Percentiles rank a stretch among this genome's conserved stretches.
Evolutionary conservation across 352 stramenopile species (phyloP).

Genomic region (Salisapilia sapeloensis): DNA sequence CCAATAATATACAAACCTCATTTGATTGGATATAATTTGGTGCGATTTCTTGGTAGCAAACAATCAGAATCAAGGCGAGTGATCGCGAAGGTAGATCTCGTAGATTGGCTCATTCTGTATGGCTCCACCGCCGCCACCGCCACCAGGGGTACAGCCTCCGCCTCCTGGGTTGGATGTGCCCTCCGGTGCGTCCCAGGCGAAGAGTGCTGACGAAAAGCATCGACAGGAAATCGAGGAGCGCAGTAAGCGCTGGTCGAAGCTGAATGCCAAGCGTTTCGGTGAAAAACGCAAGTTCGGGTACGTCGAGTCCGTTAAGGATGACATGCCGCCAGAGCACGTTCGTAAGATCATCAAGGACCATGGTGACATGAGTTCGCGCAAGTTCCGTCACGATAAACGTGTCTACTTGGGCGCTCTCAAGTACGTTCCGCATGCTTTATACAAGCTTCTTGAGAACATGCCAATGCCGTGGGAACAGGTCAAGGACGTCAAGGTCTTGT

Average conservation of each 20-base stretch:
- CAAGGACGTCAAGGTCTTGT: conserved; percentile 97
- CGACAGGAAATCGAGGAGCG: conserved; percentile 60
- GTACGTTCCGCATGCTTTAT: conserved; percentile 98
- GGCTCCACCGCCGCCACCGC: background rate
- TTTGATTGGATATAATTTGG: no score
- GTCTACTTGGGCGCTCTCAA: conserved; percentile 99
- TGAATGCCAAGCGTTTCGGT: conserved; percentile 90
- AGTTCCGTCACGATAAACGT: conserved; percentile 97
- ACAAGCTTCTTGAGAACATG: conserved; percentile 99
- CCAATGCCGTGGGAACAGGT: conserved; percentile 99
- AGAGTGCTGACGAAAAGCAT: conserved; percentile 25
- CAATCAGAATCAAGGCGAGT: no score
- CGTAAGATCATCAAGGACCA: conserved; percentile 99
- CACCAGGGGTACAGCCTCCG: background rate
- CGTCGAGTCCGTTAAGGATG: conserved; percentile 83
- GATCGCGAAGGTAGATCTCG: no score
- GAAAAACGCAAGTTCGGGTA: conserved; percentile 89
- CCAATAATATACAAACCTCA: no score
- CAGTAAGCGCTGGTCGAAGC: conserved; percentile 68
- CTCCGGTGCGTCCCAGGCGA: no score
- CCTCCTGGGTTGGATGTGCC: background rate
- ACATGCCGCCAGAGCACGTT: conserved; percentile 93
- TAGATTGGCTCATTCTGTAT: no score
- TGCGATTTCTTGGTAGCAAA: no score
- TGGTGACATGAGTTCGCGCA: conserved; percentile 99